phyloP scores from a whole-genome alignment of 495 filamentous ascomycete species.

The Xylaria flabelliformis region DNA sequence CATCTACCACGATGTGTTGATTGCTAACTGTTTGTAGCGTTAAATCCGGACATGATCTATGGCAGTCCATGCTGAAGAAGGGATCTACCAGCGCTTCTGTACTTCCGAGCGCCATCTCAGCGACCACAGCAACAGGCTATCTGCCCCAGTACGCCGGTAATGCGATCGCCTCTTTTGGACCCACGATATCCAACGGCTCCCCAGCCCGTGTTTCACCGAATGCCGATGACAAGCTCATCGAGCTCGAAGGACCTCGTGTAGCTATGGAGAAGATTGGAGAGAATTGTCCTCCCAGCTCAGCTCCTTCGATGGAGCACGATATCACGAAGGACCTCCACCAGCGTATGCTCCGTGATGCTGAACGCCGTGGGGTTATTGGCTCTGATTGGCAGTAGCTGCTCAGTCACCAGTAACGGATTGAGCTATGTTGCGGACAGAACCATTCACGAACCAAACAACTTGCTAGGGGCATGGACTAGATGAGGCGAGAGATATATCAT shows the following conservation, averaged over 20 bases:
- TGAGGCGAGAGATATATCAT: slow-evolving; percentile 18
- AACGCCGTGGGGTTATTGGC: slow-evolving; percentile 40
- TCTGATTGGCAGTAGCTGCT: slow-evolving; percentile 38
- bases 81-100: slow-evolving; percentile 44
- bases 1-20: not conserved
- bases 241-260: slow-evolving; percentile 34
- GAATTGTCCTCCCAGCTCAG: slow-evolving; percentile 48
- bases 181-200: slow-evolving; percentile 40
- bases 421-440: slow-evolving; percentile 5
- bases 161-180: slow-evolving; percentile 51
- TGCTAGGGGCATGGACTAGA: slow-evolving; percentile 5
- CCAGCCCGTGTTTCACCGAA: slow-evolving; percentile 34
- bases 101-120: slow-evolving; percentile 50
- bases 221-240: slow-evolving; percentile 35
- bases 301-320: slow-evolving; percentile 38
- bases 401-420: not conserved
- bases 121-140: slow-evolving; percentile 54
- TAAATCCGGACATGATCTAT: slow-evolving; percentile 43
- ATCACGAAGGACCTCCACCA: slow-evolving; percentile 35
- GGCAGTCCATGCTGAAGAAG: slow-evolving; percentile 53
- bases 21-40: slow-evolving; percentile 32
- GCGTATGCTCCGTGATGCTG: slow-evolving; percentile 40
- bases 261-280: slow-evolving; percentile 47
- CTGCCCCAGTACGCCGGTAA: slow-evolving; percentile 54
- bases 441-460: slow-evolving; percentile 26